Conservation (phyloP, 2,329 filamentous ascomycete genomes). For the Lecanicillium sp. region DNA sequence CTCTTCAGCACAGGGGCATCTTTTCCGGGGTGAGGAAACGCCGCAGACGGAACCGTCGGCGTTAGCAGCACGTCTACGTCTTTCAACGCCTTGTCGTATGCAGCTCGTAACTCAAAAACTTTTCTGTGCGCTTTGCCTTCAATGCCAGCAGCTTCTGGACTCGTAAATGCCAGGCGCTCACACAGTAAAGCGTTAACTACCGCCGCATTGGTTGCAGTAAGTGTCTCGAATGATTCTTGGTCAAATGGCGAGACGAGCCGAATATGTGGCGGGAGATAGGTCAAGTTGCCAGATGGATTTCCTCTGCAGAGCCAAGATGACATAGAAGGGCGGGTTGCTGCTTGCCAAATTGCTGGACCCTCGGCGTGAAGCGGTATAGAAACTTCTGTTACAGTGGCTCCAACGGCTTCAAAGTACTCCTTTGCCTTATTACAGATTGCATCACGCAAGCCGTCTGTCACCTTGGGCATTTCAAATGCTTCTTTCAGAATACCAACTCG, state of each 20-base stretch:
- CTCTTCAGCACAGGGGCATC: constrained; percentile 24
- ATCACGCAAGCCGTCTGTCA: constrained; percentile 30
- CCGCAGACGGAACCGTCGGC: constrained; percentile 37
- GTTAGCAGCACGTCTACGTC: constrained; percentile 39
- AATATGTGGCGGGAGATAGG: constrained; percentile 24
- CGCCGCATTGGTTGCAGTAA: constrained; percentile 34
- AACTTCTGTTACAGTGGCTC: constrained; percentile 34
- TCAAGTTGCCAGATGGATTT: constrained; percentile 22
- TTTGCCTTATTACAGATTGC: constrained; percentile 26
- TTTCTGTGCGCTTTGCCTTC: constrained; percentile 39
- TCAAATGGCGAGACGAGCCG: constrained; percentile 25
- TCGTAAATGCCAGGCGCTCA: constrained; percentile 18
- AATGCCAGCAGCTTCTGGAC: constrained; percentile 16
- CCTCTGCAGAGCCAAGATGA: constrained; percentile 21
- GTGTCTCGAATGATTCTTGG: constrained; percentile 31
- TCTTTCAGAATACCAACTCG: constrained; percentile 37
- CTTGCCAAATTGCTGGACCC: constrained; percentile 40
- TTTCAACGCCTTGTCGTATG: constrained; percentile 37
- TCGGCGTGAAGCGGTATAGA: constrained; percentile 38
- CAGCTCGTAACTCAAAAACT: constrained; percentile 33
- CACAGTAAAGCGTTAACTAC: constrained; percentile 39
- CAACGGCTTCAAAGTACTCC: constrained; percentile 26
- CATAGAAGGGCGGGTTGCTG: constrained; percentile 26
- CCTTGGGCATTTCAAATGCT: constrained; percentile 28
- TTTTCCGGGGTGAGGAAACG: constrained; percentile 23